Evolutionary conservation across 2,329 filamentous ascomycete genomes (phyloP).

Genomic region (Fusarium zealandicum): DNA sequence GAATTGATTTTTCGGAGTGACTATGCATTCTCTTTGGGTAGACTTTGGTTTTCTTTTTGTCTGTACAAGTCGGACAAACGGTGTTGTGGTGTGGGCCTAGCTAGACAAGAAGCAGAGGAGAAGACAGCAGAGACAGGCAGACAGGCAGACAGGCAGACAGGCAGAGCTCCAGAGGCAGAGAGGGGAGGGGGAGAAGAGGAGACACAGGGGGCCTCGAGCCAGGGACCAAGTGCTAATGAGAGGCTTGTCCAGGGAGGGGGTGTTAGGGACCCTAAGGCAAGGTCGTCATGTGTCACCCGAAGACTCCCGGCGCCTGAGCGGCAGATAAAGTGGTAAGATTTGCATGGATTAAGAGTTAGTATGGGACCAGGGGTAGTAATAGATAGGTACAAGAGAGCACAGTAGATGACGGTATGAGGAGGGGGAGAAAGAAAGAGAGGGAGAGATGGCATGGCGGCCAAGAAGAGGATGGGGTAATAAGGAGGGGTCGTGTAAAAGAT

Average conservation of each 20-base stretch:
- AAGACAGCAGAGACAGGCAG: neutral
- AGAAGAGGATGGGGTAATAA: neutral
- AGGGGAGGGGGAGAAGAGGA: neutral
- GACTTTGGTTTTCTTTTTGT: too few relatives aligned
- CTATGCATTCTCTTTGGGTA: too few relatives aligned
- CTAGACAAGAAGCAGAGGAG: constrained; percentile 2
- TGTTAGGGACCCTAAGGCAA: constrained; percentile 9
- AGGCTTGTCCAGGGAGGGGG: constrained; percentile 3
- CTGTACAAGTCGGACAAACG: too few relatives aligned
- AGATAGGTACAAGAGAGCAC: constrained; percentile 2
- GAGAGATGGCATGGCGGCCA: neutral
- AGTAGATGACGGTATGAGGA: constrained; percentile 13
- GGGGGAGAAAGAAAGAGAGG: constrained; percentile 4
- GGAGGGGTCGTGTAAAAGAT: neutral
- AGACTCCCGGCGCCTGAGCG: constrained; percentile 24
- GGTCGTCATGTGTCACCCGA: constrained; percentile 29
- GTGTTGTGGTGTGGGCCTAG: neutral
- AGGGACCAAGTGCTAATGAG: constrained; percentile 13
- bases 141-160: too few relatives aligned
- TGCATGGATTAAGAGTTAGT: constrained; percentile 4
- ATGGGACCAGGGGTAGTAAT: too few relatives aligned
- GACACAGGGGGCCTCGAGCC: neutral
- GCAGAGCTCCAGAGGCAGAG: too few relatives aligned
- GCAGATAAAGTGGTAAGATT: constrained; percentile 26
- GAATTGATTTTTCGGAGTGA: too few relatives aligned